Percentiles rank a stretch among this genome's conserved stretches.
Conservation (phyloP, 2,329 filamentous ascomycete genomes). For the Nemania sp. region DNA sequence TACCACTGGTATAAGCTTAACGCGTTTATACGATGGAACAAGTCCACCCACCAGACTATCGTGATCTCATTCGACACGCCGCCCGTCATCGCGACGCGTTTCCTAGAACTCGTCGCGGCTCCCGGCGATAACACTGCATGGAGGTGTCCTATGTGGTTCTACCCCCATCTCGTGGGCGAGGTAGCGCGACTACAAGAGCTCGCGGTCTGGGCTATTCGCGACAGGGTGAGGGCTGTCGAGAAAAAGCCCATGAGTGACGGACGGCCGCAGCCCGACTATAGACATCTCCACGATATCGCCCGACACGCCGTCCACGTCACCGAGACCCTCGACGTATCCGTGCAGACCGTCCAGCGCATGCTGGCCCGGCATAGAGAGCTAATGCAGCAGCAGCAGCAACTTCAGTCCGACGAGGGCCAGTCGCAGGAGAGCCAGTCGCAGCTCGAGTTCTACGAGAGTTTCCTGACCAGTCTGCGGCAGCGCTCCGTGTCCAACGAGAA, state of each 20-base stretch:
- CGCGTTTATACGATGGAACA: constrained; percentile 38
- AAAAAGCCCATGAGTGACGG: constrained; percentile 14
- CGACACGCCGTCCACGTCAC: constrained; percentile 51
- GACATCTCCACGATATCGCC: constrained; percentile 47
- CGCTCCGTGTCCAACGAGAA: constrained; percentile 47
- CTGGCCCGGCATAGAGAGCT: constrained; percentile 39
- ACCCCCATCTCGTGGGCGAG: constrained; percentile 39
- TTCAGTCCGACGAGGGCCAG: not conserved
- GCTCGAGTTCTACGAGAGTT: constrained; percentile 42
- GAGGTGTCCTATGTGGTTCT: constrained; percentile 46
- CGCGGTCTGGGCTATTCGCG: constrained; percentile 47
- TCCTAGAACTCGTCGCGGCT: constrained; percentile 7
- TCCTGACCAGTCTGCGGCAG: constrained; percentile 42
- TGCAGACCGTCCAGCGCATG: constrained; percentile 41
- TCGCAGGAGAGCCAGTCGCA: constrained; percentile 37
- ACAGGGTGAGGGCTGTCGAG: constrained; percentile 44
- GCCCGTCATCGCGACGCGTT: constrained; percentile 1
- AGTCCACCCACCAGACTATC: constrained; percentile 30
- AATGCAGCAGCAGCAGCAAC: not conserved
- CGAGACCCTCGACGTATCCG: constrained; percentile 47
- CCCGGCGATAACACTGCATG: not conserved
- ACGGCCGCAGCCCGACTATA: constrained; percentile 43
- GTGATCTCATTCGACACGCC: constrained; percentile 42
- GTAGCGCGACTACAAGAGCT: constrained; percentile 41
- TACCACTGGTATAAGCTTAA: constrained; percentile 46